phyloP scores from a whole-genome alignment of 805 yeast species.

The Teunomyces kruisii region DNA sequence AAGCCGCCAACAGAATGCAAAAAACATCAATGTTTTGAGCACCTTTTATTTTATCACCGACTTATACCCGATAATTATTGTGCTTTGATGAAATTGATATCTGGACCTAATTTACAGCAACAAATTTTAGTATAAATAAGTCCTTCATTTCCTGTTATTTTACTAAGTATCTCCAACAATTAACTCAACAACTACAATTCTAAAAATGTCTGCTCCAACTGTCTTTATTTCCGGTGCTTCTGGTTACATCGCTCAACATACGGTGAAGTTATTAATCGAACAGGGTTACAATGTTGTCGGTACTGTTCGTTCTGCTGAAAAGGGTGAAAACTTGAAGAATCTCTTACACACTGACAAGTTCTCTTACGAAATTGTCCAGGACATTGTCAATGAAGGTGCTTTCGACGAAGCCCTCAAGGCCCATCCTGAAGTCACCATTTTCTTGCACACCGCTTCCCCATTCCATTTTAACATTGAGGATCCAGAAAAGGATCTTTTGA shows the following conservation, averaged over 20 bases:
- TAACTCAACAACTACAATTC: too few relatives aligned
- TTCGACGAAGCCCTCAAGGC: conserved; percentile 47
- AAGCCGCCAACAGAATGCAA: too few relatives aligned
- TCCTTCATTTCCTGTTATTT: too few relatives aligned
- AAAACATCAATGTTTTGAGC: too few relatives aligned
- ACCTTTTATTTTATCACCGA: too few relatives aligned
- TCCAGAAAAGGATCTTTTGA: conserved; percentile 47
- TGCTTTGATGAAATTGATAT: too few relatives aligned
- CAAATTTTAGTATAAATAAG: too few relatives aligned
- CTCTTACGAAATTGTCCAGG: conserved; percentile 31
- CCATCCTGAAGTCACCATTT: conserved; percentile 40
- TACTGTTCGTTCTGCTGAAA: conserved; percentile 39
- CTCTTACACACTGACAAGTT: conserved; percentile 15
- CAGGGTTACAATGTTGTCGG: conserved; percentile 49
- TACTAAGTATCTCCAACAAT: too few relatives aligned
- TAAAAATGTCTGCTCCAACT: not conserved
- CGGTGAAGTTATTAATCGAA: conserved; percentile 21
- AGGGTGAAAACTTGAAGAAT: conserved; percentile 19
- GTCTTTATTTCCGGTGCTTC: conserved; percentile 33
- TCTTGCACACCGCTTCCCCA: conserved; percentile 55
- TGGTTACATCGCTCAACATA: conserved; percentile 32
- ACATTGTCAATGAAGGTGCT: conserved; percentile 35
- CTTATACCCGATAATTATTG: too few relatives aligned
- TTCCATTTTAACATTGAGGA: conserved; percentile 42
- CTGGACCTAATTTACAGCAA: too few relatives aligned